These are phyloP conservation scores for Cladobotryum mycophilum DNA, from an alignment of 2,329 filamentous ascomycete genomes.

Conservation along the genomic window DNA sequence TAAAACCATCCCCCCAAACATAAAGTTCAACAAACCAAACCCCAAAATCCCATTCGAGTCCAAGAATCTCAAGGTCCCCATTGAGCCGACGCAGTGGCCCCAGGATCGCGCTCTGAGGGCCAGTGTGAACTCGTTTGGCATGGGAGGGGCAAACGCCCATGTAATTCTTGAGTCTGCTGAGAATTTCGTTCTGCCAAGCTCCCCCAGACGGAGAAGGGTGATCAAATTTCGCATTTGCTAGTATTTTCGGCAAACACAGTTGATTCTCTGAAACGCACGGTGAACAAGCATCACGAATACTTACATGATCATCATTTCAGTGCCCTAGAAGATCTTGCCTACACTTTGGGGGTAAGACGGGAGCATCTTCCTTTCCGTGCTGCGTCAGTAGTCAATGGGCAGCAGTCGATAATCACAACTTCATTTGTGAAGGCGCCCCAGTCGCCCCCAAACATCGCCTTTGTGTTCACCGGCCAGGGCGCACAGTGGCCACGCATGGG, in stretches of 20 bases:
- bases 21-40: constrained; percentile 14
- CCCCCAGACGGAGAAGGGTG: neutral
- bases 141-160: constrained; percentile 32
- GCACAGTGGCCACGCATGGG: no score
- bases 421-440: no score
- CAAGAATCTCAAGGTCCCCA: constrained; percentile 24
- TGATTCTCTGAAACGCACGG: neutral
- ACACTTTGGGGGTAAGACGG: no score
- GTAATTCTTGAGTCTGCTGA: neutral
- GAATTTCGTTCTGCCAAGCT: constrained; percentile 1
- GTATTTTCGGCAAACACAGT: neutral
- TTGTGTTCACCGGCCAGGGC: no score
- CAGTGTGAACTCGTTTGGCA: constrained; percentile 29
- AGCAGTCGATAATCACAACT: neutral
- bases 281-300: neutral
- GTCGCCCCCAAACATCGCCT: no score
- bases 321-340: neutral
- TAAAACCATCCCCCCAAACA: constrained; percentile 20
- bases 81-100: constrained; percentile 26
- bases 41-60: constrained; percentile 7
- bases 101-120: constrained; percentile 22
- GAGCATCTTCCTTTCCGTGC: no score
- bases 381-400: no score
- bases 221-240: neutral
- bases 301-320: neutral